A percentile compares a stretch with the other conserved stretches of the same genome.
These are phyloP conservation scores for Daldinia decipiens DNA, from an alignment of 495 filamentous ascomycete genomes.

Conservation along the genomic window DNA sequence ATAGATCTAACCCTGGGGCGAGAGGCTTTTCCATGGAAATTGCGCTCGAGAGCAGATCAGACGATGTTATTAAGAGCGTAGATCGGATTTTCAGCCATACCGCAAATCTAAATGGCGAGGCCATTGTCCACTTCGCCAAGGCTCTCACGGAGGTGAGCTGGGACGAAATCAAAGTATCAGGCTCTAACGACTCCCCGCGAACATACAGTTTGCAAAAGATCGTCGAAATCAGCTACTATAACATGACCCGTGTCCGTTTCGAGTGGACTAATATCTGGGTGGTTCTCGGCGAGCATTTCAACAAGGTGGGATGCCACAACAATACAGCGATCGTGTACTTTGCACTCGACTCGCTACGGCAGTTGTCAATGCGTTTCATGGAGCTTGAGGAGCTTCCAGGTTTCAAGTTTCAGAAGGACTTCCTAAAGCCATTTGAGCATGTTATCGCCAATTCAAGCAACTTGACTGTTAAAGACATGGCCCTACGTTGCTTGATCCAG, in stretches of 20 bases:
- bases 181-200: slow-evolving; percentile 90
- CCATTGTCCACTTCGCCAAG: slow-evolving; percentile 96
- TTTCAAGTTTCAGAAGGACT: slow-evolving; percentile 99
- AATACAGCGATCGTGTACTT: slow-evolving; percentile 98
- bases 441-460: slow-evolving; percentile 92
- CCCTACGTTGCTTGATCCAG: slow-evolving; percentile 94
- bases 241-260: slow-evolving; percentile 97
- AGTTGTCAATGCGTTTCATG: slow-evolving; percentile 98
- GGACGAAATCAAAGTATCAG: slow-evolving; percentile 98
- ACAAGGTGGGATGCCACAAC: slow-evolving; percentile 92
- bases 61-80: slow-evolving; percentile 90
- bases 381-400: slow-evolving; percentile 97
- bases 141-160: slow-evolving; percentile 96
- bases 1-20: slow-evolving; percentile 70
- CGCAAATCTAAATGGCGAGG: slow-evolving; percentile 89
- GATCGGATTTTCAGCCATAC: slow-evolving; percentile 97
- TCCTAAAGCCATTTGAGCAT: slow-evolving; percentile 97
- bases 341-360: slow-evolving; percentile 91
- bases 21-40: slow-evolving; percentile 83
- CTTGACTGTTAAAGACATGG: slow-evolving; percentile 96
- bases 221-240: slow-evolving; percentile 99
- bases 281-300: slow-evolving; percentile 96
- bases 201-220: slow-evolving; percentile 98
- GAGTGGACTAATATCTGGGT: slow-evolving; percentile 99
- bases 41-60: slow-evolving; percentile 88